Evolutionary conservation across 805 yeast genomes (phyloP).

Genomic region (Candida tallmaniae): DNA sequence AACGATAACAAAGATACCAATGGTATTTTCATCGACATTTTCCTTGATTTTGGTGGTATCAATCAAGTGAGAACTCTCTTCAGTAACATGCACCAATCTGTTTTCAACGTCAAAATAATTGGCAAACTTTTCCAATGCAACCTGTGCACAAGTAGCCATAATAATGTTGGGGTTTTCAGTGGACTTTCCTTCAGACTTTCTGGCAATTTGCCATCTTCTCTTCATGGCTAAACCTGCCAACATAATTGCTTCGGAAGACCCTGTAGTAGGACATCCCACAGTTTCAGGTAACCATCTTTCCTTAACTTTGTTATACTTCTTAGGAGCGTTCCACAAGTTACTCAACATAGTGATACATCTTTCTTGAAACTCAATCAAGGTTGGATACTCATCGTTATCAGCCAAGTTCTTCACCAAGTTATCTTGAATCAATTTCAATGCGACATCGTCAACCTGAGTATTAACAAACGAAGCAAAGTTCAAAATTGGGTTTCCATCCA

Average conservation of each 20-base stretch:
- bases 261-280: slow-evolving; percentile 88
- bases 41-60: slow-evolving; percentile 58
- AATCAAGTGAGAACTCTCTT: slow-evolving; percentile 57
- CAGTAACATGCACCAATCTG: slow-evolving; percentile 64
- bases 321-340: slow-evolving; percentile 75
- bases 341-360: slow-evolving; percentile 80
- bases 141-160: slow-evolving; percentile 93
- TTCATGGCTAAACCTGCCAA: slow-evolving; percentile 92
- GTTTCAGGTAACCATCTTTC: slow-evolving; percentile 35
- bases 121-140: slow-evolving; percentile 91
- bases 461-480: slow-evolving; percentile 89
- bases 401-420: slow-evolving; percentile 85
- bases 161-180: slow-evolving; percentile 71
- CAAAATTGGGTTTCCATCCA: slow-evolving; percentile 81
- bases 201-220: slow-evolving; percentile 75
- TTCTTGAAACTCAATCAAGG: slow-evolving; percentile 70
- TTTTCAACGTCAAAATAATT: slow-evolving; percentile 90
- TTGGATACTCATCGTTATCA: slow-evolving; percentile 91
- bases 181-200: slow-evolving; percentile 56
- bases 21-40: slow-evolving; percentile 82
- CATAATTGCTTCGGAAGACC: slow-evolving; percentile 92
- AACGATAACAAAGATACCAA: slow-evolving; percentile 81
- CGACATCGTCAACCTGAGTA: slow-evolving; percentile 50
- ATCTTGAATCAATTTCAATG: slow-evolving; percentile 50
- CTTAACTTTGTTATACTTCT: slow-evolving; percentile 16